Base-by-base conservation (phyloP, 768 basidiomycete species). In the Kwoniella europaea region DNA sequence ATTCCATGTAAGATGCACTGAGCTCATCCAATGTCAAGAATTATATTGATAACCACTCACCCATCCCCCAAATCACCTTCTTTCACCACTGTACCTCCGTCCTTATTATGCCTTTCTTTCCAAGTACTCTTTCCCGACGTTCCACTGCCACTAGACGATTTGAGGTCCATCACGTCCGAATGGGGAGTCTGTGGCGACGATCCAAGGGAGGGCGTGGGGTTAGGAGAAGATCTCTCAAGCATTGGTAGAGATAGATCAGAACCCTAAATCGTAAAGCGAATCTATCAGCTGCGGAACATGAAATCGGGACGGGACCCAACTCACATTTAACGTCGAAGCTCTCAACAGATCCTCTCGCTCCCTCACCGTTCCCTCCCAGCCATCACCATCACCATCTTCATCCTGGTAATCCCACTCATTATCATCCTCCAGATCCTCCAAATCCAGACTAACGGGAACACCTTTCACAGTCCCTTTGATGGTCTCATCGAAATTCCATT, bases 11-110 rank as follows among this genome's bases (percentile, higher is more conserved):
- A 35, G 6, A 35, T 35, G 35, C 35, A 35, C 35, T 35, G 35
- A 35, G 35, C 35, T 6, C 1, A 35, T 35, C 35, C 35, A 35
- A 35, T 0, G 35, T 35, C 35, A 35, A 7, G 1, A 7, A 35
- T 35, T 4, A 35, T 35, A 35, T 5, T 35, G 35, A 35, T 7
- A 35, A 35, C 35, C 12, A 72, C 83, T 71, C 41, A 84, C 50
- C 93, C 93, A 63, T 87, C 91, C 18, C 93, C 93, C n/a, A 95
- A 80, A 83, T 95, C 94, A 12, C 90, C 92, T 76, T 90, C 90
- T 54, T 88, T 88, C 76, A 94, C 85, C 9, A 93, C 85, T 0
- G 92, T 93, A 12, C 94, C 93, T 86, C 77, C 50, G 88, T 89
- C 67, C 86, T 85, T 83, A 53, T 88, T 88, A 63, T 88, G 88